Evolutionary conservation across 106 monocot genomes (phyloP).

Genomic region (Dendrobium chrysotoxum): DNA sequence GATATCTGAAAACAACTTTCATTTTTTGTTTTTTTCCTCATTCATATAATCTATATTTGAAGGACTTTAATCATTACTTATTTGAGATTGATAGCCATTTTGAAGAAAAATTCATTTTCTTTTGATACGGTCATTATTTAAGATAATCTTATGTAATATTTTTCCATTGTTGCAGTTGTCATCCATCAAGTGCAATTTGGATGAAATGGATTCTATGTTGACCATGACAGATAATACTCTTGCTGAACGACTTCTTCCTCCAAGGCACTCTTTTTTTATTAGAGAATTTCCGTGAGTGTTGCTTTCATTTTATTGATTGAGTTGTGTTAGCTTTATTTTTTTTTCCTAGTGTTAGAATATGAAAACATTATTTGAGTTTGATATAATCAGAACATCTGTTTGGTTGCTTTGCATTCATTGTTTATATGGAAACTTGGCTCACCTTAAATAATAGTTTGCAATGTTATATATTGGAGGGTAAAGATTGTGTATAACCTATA

Average conservation of each 20-base stretch:
- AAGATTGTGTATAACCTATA: no score
- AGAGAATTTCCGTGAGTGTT: slow-evolving; percentile 53
- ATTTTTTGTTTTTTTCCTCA: no score
- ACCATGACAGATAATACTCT: slow-evolving; percentile 42
- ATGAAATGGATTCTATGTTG: slow-evolving; percentile 75
- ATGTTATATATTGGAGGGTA: no score
- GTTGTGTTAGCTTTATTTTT: neutral
- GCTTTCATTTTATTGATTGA: neutral
- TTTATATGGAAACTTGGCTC: neutral
- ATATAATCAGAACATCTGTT: neutral
- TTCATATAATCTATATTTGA: no score
- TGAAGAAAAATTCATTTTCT: no score
- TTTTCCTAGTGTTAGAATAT: neutral
- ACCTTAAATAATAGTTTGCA: neutral
- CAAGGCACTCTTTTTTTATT: slow-evolving; percentile 67
- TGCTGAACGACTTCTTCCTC: slow-evolving; percentile 61
- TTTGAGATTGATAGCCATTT: no score
- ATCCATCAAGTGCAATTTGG: slow-evolving; percentile 63
- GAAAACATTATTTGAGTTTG: neutral
- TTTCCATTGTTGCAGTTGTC: slow-evolving; percentile 47
- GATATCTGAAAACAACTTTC: no score
- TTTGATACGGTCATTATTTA: no score
- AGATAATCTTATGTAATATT: neutral
- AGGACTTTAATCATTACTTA: no score
- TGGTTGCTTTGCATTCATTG: neutral